Evolutionary conservation across 2,329 filamentous ascomycete species (phyloP).

Genomic region (Colletotrichum gloeosporioides): DNA sequence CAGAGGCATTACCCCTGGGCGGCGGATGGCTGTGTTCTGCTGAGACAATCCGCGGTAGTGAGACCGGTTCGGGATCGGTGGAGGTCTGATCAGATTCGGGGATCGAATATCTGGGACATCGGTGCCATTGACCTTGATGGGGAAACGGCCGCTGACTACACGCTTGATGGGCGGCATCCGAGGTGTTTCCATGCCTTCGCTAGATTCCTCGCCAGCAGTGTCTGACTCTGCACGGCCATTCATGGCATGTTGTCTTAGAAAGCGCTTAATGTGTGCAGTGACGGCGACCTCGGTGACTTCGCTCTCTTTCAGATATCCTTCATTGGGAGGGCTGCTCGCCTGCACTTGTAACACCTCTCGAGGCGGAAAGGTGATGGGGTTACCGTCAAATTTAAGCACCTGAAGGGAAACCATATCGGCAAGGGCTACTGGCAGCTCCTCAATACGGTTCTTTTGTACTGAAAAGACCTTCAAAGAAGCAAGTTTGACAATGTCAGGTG

Average conservation of each 20-base stretch:
- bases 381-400: conserved; percentile 88
- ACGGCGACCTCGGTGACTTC: conserved; percentile 67
- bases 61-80: conserved; percentile 80
- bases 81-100: conserved; percentile 69
- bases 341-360: conserved; percentile 69
- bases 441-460: conserved; percentile 85
- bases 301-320: conserved; percentile 62
- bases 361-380: conserved; percentile 78
- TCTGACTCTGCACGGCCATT: conserved; percentile 60
- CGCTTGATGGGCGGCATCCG: conserved; percentile 68
- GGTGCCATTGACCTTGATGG: conserved; percentile 75
- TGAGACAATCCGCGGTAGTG: conserved; percentile 80
- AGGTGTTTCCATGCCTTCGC: conserved; percentile 81
- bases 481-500: conserved; percentile 79
- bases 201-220: conserved; percentile 64
- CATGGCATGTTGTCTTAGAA: conserved; percentile 58
- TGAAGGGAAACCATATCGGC: conserved; percentile 90
- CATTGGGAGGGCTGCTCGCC: conserved; percentile 60
- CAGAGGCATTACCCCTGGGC: conserved; percentile 74
- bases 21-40: conserved; percentile 67
- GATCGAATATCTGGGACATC: conserved; percentile 73
- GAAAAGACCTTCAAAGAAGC: conserved; percentile 89
- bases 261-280: conserved; percentile 68
- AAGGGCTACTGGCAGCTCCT: conserved; percentile 81
- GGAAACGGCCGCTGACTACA: conserved; percentile 68